These are phyloP conservation scores for Tylopilus sp. DNA, from an alignment of 768 basidiomycete genomes.

Conservation along the genomic window DNA sequence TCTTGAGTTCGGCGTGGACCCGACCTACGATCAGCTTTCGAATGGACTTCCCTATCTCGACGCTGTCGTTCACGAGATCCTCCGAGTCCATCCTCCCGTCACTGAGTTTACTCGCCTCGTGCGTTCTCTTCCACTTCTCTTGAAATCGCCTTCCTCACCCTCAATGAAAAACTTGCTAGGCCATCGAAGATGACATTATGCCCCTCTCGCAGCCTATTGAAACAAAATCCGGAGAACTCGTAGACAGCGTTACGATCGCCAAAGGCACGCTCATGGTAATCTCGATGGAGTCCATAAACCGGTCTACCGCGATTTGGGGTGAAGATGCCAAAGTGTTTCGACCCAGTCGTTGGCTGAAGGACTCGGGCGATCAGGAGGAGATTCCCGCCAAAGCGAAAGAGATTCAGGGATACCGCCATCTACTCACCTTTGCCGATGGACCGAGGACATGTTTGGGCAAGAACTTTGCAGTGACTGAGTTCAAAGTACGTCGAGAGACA, in stretches of 20 bases:
- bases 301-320: too few species aligned
- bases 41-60: slow-evolving; percentile 43
- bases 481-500: slow-evolving; percentile 29
- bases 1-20: slow-evolving; percentile 41
- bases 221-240: slow-evolving; percentile 36
- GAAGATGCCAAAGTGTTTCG: too few species aligned
- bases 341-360: too few species aligned
- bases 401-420: slow-evolving; percentile 46
- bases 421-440: slow-evolving; percentile 49
- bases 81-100: slow-evolving; percentile 41
- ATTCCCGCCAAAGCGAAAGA: slow-evolving; percentile 32
- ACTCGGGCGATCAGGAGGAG: slow-evolving; percentile 52
- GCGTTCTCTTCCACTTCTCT: not conserved
- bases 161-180: slow-evolving; percentile 33
- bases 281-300: slow-evolving; percentile 47
- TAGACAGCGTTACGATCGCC: slow-evolving; percentile 40
- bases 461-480: slow-evolving; percentile 30
- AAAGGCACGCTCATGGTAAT: slow-evolving; percentile 44
- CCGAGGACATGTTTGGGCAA: slow-evolving; percentile 45
- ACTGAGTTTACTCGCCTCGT: slow-evolving; percentile 18
- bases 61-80: too few species aligned
- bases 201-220: slow-evolving; percentile 48
- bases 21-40: slow-evolving; percentile 54
- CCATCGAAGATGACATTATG: slow-evolving; percentile 51
- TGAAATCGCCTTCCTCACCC: too few species aligned